Conservation (phyloP, 164 flowering plant genomes). For the Warburgia ugandensis region DNA sequence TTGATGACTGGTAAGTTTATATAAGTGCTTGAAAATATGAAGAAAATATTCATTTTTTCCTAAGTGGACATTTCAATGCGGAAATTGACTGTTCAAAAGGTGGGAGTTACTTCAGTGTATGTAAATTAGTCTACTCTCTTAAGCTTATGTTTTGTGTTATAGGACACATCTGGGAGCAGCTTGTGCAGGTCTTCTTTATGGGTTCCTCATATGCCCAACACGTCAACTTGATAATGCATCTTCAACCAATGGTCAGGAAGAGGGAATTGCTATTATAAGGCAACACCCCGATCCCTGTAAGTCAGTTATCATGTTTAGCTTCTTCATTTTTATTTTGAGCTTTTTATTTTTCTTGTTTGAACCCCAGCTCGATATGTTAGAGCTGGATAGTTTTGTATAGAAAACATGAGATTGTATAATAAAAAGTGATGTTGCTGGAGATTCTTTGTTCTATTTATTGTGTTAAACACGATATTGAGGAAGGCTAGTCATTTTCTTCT, state of each 20-base stretch:
- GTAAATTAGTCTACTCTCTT: not conserved
- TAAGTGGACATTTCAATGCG: too few relatives aligned
- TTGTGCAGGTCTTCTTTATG: conserved; percentile 43
- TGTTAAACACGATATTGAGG: too few relatives aligned
- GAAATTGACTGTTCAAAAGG: too few relatives aligned
- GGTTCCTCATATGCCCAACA: conserved; percentile 45
- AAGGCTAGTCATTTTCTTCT: too few relatives aligned
- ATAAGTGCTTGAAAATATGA: not conserved
- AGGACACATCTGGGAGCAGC: conserved; percentile 63
- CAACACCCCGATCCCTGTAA: conserved; percentile 43
- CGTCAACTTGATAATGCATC: conserved; percentile 40
- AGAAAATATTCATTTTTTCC: too few relatives aligned
- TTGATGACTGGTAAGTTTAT: conserved; percentile 57
- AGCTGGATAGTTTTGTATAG: conserved; percentile 11
- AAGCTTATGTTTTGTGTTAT: conserved; percentile 10
- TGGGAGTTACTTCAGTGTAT: too few relatives aligned
- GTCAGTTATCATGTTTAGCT: conserved; percentile 32
- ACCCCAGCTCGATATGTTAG: conserved; percentile 29
- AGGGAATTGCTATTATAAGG: conserved; percentile 38
- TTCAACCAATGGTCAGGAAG: conserved; percentile 36
- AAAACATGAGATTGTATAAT: too few relatives aligned
- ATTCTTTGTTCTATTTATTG: too few relatives aligned
- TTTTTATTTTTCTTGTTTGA: conserved; percentile 33
- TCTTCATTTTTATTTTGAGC: conserved; percentile 30
- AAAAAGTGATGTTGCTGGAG: too few relatives aligned